A percentile compares a stretch with the other conserved stretches of the same genome.
Conservation (phyloP, 176 grass and related monocot genomes). For the Zizania latifolia region DNA sequence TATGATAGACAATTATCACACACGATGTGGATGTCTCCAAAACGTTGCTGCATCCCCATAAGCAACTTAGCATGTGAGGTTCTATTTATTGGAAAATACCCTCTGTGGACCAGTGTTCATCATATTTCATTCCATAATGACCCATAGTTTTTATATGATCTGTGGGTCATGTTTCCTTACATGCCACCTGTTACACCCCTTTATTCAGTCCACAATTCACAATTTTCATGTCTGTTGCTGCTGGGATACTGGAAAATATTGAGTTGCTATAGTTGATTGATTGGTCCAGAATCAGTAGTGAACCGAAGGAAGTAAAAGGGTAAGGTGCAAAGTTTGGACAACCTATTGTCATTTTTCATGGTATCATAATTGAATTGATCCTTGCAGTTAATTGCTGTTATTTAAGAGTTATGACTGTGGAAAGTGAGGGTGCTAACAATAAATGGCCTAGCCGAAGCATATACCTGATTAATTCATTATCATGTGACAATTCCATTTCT, state of each 20-base stretch:
- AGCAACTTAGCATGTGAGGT: neutral
- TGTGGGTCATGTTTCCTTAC: neutral
- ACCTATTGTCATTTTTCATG: neutral
- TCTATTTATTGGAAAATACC: conserved; percentile 6
- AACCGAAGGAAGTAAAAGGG: neutral
- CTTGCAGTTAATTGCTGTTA: neutral
- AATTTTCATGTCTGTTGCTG: neutral
- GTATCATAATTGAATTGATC: neutral
- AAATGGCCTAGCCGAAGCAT: neutral
- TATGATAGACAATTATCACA: neutral
- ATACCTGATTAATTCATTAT: neutral
- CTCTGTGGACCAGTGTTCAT: neutral
- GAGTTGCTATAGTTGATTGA: neutral
- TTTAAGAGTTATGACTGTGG: neutral
- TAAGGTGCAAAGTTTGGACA: neutral
- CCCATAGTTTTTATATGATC: neutral
- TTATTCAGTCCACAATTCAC: neutral
- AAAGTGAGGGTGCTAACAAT: neutral
- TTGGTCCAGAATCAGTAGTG: neutral
- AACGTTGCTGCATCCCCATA: neutral
- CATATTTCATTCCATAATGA: neutral
- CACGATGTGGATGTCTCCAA: neutral
- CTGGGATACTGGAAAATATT: conserved; percentile 6
- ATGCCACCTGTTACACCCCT: neutral
- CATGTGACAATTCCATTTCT: neutral